Conservation (phyloP, 2,329 filamentous ascomycete genomes). For the Hymenoscyphus albidus region DNA sequence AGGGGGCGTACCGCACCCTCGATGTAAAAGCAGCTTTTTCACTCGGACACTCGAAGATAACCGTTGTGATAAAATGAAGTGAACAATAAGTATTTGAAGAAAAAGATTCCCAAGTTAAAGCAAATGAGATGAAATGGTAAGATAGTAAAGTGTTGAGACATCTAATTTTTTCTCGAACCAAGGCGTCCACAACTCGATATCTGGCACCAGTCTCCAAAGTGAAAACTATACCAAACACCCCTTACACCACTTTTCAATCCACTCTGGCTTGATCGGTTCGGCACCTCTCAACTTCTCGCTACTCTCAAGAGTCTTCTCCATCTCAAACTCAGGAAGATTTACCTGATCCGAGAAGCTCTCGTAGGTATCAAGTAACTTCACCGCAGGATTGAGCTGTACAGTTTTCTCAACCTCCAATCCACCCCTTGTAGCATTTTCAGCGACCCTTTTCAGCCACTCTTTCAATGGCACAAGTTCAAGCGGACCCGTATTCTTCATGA, state of each 20-base stretch:
- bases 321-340: background rate
- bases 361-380: constrained; percentile 1
- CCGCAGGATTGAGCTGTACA: background rate
- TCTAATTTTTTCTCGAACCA: too few species aligned
- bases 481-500: background rate
- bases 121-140: too few species aligned
- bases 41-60: too few species aligned
- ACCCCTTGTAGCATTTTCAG: background rate
- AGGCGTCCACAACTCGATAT: too few species aligned
- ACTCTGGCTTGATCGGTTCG: background rate
- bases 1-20: too few species aligned
- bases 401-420: background rate
- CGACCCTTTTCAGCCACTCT: constrained; percentile 1
- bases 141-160: too few species aligned
- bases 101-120: too few species aligned
- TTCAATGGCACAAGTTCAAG: background rate
- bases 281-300: background rate
- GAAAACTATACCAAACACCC: background rate
- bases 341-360: background rate
- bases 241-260: background rate
- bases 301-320: background rate
- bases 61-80: too few species aligned
- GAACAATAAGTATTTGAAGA: too few species aligned
- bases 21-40: too few species aligned
- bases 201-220: background rate